Evolutionary conservation across 352 stramenopile genomes (phyloP).

Genomic region (Lagenidium giganteum): DNA sequence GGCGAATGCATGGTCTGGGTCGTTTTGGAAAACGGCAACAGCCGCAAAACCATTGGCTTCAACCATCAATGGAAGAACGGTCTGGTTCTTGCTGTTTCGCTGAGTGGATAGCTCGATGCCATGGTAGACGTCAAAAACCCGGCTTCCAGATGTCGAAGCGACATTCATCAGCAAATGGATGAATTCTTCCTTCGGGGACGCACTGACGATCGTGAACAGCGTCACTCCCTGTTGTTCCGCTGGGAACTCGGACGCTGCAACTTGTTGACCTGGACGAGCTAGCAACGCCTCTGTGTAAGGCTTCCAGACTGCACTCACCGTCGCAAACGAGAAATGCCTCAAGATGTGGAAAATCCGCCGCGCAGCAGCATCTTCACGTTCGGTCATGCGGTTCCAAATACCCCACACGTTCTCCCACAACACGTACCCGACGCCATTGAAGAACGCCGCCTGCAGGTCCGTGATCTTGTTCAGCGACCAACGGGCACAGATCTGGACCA

Average conservation of each 20-base stretch:
- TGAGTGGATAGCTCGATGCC: conserved; percentile 32
- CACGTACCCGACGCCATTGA: conserved; percentile 84
- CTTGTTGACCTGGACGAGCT: too few species aligned
- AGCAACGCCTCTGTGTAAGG: too few species aligned
- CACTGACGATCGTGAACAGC: conserved; percentile 70
- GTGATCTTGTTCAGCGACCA: conserved; percentile 70
- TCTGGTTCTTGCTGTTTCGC: not conserved
- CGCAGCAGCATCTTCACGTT: conserved; percentile 53
- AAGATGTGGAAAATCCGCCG: conserved; percentile 66
- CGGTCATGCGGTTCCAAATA: conserved; percentile 80
- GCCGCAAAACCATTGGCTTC: too few species aligned
- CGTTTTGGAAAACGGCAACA: too few species aligned
- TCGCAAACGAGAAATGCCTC: conserved; percentile 44
- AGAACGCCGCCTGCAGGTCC: conserved; percentile 71
- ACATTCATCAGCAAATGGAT: conserved; percentile 29
- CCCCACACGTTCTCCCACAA: conserved; percentile 89
- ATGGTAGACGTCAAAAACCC: conserved; percentile 61
- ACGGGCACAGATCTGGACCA: conserved; percentile 76
- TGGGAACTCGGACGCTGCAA: conserved; percentile 41
- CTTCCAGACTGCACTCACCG: conserved; percentile 36
- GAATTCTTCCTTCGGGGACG: too few species aligned
- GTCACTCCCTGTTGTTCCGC: conserved; percentile 16
- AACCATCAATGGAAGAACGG: conserved; percentile 26
- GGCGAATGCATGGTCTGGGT: too few species aligned
- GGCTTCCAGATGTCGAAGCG: conserved; percentile 11